These are phyloP conservation scores for Pichiaceae sp. DNA, from an alignment of 1,139 yeast genomes.

Conservation along the genomic window DNA sequence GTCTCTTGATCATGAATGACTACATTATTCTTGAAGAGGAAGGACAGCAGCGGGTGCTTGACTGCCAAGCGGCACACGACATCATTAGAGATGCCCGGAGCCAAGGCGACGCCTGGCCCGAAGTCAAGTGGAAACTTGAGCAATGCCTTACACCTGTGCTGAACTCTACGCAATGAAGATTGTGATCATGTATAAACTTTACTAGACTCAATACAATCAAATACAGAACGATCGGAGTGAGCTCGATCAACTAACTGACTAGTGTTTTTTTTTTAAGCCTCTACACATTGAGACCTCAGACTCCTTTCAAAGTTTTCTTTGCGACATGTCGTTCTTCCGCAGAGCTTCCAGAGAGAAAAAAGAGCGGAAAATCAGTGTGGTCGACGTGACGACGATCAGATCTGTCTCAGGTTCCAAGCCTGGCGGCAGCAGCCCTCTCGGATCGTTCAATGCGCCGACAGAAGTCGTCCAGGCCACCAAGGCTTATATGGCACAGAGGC, in stretches of 20 bases:
- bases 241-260: no score
- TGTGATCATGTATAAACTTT: no score
- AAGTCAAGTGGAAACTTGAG: conserved; percentile 15
- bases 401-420: not conserved
- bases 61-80: conserved; percentile 11
- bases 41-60: conserved; percentile 7
- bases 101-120: conserved; percentile 16
- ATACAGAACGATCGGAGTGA: no score
- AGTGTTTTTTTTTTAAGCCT: not conserved
- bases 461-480: conserved; percentile 79
- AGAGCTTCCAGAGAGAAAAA: conserved; percentile 2
- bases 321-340: conserved; percentile 1
- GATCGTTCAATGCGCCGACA: conserved; percentile 45
- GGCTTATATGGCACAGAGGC: conserved; percentile 71
- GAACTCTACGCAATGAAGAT: not conserved
- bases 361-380: conserved; percentile 1
- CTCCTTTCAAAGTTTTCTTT: not conserved
- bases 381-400: conserved; percentile 1
- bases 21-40: conserved; percentile 18
- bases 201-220: no score
- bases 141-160: conserved; percentile 3
- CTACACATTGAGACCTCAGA: not conserved
- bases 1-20: conserved; percentile 25
- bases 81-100: conserved; percentile 14
- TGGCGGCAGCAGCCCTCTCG: conserved; percentile 5